Evolutionary conservation across 805 yeast genomes (phyloP), one percentile per base, ranked within the genome.

Genomic region (Sungouiozyma ichnusensis): DNA sequence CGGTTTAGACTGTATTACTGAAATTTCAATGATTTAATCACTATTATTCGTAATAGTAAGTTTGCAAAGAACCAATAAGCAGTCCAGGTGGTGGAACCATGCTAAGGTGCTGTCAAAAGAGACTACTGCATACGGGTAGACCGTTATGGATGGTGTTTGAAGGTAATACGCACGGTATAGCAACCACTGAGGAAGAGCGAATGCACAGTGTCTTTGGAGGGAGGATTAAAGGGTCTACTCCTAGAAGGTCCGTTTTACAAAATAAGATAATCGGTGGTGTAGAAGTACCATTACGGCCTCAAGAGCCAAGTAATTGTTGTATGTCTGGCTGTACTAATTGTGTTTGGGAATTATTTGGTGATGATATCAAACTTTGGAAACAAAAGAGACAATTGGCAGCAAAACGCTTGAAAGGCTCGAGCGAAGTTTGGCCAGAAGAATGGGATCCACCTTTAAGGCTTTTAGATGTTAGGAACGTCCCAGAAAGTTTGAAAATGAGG

Each of bases 311-410:
- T 52, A 87, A 90, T 60, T 90, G 98, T 61, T 90, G 98, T 62
- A 87, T 87, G 95, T 80, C 92, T 44, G 98, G 98, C 1, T 90
- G 98, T 62, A 79, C 85, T 24, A 87, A 90, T 62, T 90, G 98
- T 62, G 97, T 90, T 2, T 92, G 97, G 97, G 96, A 88, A 53
- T 65, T 85, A 42, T 90, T 77, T 58, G 80, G 82, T 49, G 97
- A 90, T 41, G 97, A 92, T 58, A 54, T 88, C 39, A 79, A 77
- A 48, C 85, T 85, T 29, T 92, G 96, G 95, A 76, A 78, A 53
- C 57, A 48, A 1, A 63, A 68, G 53, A 67, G 94, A 16, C 63
- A 62, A 33, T 58, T 68, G 43, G 96, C 95, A 0, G 82, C 72
- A 44, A 41, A 72, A 59, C 52, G 60, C 9, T 57, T 77, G n/a